Percentiles rank a stretch among this genome's conserved stretches.
phyloP scores from a whole-genome alignment of 768 basidiomycete species.

The Tulasnella sp. region DNA sequence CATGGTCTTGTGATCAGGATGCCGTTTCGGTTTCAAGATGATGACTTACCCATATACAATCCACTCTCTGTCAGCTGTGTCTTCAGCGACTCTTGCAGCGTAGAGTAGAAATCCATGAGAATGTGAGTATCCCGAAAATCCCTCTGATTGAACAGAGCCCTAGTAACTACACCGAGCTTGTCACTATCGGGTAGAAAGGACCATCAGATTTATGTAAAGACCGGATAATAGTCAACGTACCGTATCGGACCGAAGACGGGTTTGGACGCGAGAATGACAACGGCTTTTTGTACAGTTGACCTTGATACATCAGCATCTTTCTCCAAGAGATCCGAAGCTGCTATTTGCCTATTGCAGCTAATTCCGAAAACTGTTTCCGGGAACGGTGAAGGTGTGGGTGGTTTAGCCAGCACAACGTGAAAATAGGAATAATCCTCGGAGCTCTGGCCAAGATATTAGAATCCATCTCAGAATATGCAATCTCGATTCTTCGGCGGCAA shows the following conservation, averaged over 20 bases:
- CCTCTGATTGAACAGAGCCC: slow-evolving; percentile 79
- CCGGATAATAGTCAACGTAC: slow-evolving; percentile 27
- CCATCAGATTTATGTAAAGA: background rate
- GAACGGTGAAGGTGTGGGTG: slow-evolving; percentile 35
- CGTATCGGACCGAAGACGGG: slow-evolving; percentile 91
- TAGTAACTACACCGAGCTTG: slow-evolving; percentile 86
- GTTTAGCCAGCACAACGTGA: slow-evolving; percentile 51
- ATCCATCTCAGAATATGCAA: too few species aligned
- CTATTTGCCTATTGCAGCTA: slow-evolving; percentile 92
- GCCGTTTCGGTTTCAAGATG: background rate
- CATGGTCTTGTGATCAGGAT: background rate
- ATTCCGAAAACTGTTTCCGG: slow-evolving; percentile 89
- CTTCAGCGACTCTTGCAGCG: slow-evolving; percentile 61
- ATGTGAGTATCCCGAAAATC: slow-evolving; percentile 83
- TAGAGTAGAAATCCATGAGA: slow-evolving; percentile 72
- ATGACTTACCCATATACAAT: slow-evolving; percentile 76
- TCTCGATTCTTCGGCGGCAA: too few species aligned
- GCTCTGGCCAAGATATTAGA: slow-evolving; percentile 34
- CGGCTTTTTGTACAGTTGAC: slow-evolving; percentile 93
- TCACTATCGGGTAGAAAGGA: slow-evolving; percentile 38
- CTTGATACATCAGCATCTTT: slow-evolving; percentile 75
- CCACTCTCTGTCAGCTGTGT: slow-evolving; percentile 82
- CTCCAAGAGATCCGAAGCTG: slow-evolving; percentile 61
- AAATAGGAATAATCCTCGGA: slow-evolving; percentile 96
- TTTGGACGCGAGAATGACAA: slow-evolving; percentile 82